Percentiles rank a stretch among this genome's conserved stretches.
These are phyloP conservation scores for Skeletonema grethae DNA, from an alignment of 108 stramenopile species.

Conservation along the genomic window DNA sequence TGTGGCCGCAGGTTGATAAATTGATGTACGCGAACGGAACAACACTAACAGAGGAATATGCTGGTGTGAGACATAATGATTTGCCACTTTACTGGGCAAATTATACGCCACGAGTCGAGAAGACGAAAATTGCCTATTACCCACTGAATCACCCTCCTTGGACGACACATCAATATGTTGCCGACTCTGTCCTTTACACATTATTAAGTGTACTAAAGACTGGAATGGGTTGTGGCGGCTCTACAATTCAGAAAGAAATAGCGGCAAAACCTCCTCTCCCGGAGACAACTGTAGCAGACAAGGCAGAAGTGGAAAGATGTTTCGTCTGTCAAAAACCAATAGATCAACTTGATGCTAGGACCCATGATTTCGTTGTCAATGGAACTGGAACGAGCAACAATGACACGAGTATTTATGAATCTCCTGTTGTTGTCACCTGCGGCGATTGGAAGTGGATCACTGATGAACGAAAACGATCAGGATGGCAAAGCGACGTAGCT, in stretches of 20 bases:
- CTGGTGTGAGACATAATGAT: background rate
- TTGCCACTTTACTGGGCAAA: conserved; percentile 9
- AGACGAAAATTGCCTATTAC: conserved; percentile 14
- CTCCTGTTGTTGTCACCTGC: conserved; percentile 26
- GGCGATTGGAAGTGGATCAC: conserved; percentile 42
- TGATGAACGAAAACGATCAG: conserved; percentile 28
- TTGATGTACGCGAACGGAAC: conserved; percentile 17
- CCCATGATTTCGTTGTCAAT: background rate
- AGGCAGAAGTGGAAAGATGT: conserved; percentile 7
- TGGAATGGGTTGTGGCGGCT: conserved; percentile 12
- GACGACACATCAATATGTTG: conserved; percentile 35
- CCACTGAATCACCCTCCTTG: conserved; percentile 25
- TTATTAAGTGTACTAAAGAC: conserved; percentile 6
- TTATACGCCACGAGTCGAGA: conserved; percentile 8
- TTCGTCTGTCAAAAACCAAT: conserved; percentile 20
- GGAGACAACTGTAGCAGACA: conserved; percentile 9
- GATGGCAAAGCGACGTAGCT: conserved; percentile 33
- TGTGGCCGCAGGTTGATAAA: conserved; percentile 16
- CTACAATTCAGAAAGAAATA: background rate
- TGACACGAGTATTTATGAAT: background rate
- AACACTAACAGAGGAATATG: background rate
- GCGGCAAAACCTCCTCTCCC: background rate
- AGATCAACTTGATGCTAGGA: conserved; percentile 23
- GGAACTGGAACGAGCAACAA: conserved; percentile 3
- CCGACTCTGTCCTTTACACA: conserved; percentile 17